Evolutionary conservation across 805 yeast genomes (phyloP).

Genomic region (Nakazawaea ambrosiae): DNA sequence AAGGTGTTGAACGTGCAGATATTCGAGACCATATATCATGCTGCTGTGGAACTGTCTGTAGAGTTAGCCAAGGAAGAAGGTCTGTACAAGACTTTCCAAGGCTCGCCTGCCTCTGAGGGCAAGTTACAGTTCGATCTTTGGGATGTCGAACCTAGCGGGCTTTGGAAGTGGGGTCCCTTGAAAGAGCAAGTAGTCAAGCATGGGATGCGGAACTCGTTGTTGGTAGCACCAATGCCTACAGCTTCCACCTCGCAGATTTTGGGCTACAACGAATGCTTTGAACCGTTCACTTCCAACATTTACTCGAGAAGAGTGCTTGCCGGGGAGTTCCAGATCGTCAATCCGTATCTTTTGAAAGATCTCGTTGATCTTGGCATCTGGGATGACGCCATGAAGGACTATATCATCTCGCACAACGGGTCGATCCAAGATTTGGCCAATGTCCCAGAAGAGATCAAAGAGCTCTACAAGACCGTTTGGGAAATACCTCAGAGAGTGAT

Average conservation of each 20-base stretch:
- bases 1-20: slow-evolving; percentile 50
- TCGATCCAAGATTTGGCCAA: slow-evolving; percentile 49
- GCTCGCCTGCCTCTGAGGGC: slow-evolving; percentile 56
- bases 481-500: slow-evolving; percentile 52
- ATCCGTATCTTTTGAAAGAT: slow-evolving; percentile 51
- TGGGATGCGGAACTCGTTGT: slow-evolving; percentile 52
- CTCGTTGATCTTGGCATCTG: slow-evolving; percentile 52
- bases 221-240: slow-evolving; percentile 63
- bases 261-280: slow-evolving; percentile 58
- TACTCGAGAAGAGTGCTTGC: slow-evolving; percentile 57
- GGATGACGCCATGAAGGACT: slow-evolving; percentile 52
- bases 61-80: slow-evolving; percentile 49
- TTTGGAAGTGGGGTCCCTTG: slow-evolving; percentile 53
- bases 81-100: slow-evolving; percentile 41
- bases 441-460: slow-evolving; percentile 47
- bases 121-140: slow-evolving; percentile 50
- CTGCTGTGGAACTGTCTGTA: slow-evolving; percentile 47
- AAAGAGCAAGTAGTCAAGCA: slow-evolving; percentile 39
- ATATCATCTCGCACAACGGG: slow-evolving; percentile 49
- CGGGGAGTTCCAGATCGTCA: slow-evolving; percentile 59
- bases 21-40: slow-evolving; percentile 57
- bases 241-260: slow-evolving; percentile 61
- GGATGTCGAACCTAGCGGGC: slow-evolving; percentile 51
- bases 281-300: slow-evolving; percentile 56
- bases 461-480: slow-evolving; percentile 55